These are phyloP conservation scores for Cyberlindnera sargentensis DNA, from an alignment of 805 yeast genomes.

Conservation along the genomic window DNA sequence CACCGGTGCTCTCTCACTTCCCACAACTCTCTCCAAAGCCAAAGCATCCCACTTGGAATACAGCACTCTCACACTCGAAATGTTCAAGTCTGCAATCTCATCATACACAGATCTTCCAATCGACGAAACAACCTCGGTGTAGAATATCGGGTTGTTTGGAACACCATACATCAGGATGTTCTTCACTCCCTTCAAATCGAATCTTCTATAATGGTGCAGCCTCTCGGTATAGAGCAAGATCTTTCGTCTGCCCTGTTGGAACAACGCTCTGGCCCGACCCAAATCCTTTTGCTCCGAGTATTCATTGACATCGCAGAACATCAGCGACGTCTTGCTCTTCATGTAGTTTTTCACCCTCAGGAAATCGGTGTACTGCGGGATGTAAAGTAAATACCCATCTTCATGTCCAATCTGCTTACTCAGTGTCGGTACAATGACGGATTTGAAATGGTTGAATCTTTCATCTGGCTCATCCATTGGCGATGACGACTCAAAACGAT, in stretches of 20 bases:
- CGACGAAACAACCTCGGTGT: slow-evolving; percentile 65
- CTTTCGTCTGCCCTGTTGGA: slow-evolving; percentile 54
- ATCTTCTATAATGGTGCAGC: slow-evolving; percentile 86
- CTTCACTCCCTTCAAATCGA: slow-evolving; percentile 77
- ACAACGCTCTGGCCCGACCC: slow-evolving; percentile 62
- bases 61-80: slow-evolving; percentile 51
- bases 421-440: slow-evolving; percentile 67
- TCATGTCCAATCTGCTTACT: slow-evolving; percentile 50
- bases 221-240: slow-evolving; percentile 89
- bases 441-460: slow-evolving; percentile 76
- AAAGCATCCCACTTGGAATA: slow-evolving; percentile 78
- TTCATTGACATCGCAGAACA: slow-evolving; percentile 74
- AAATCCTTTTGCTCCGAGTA: slow-evolving; percentile 69
- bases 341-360: slow-evolving; percentile 65
- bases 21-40: slow-evolving; percentile 78
- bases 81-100: slow-evolving; percentile 46
- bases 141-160: slow-evolving; percentile 81
- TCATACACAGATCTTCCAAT: slow-evolving; percentile 52
- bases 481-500: slow-evolving; percentile 53
- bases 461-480: slow-evolving; percentile 68
- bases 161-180: slow-evolving; percentile 74
- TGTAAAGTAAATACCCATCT: slow-evolving; percentile 70
- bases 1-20: slow-evolving; percentile 61
- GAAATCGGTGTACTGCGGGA: slow-evolving; percentile 85
- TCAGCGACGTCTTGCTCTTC: slow-evolving; percentile 47